phyloP scores from a whole-genome alignment of 345 rosid genomes.

The Nasturtium officinale region DNA sequence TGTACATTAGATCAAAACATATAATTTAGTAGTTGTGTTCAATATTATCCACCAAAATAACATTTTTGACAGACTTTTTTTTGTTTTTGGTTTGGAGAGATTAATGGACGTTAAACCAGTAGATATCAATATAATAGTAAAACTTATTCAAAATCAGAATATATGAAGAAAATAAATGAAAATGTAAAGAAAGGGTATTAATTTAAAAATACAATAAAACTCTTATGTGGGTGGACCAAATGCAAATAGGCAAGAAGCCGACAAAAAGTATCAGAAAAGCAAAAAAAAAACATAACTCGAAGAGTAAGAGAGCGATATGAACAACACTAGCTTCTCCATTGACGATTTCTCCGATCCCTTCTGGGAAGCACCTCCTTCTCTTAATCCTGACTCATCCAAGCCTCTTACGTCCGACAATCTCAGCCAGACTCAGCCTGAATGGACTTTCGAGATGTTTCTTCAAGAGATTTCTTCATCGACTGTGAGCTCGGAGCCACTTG shows the following conservation, averaged over 20 bases:
- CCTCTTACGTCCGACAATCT: constrained; percentile 39
- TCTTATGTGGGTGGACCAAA: constrained; percentile 24
- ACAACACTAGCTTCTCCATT: constrained; percentile 53
- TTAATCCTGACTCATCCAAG: constrained; percentile 18
- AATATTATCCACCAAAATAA: background rate
- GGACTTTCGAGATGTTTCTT: constrained; percentile 68
- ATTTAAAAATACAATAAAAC: constrained; percentile 14
- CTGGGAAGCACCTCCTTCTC: constrained; percentile 53
- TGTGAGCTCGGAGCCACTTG: constrained; percentile 42
- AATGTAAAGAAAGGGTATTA: no score
- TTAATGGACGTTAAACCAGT: background rate
- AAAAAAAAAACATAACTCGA: constrained; percentile 1
- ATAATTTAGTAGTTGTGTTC: no score
- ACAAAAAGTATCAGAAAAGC: constrained; percentile 37
- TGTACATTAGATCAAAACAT: no score
- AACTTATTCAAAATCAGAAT: background rate
- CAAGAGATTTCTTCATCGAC: constrained; percentile 52
- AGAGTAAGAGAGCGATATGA: constrained; percentile 42
- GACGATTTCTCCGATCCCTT: constrained; percentile 79
- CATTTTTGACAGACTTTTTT: background rate
- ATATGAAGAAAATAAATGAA: background rate
- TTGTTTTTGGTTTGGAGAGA: background rate
- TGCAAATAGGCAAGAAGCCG: constrained; percentile 24
- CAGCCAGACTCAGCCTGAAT: constrained; percentile 57
- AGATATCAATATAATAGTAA: background rate